Evolutionary conservation across 305 asterid species (phyloP).

Genomic region (Fraxinus albicans): DNA sequence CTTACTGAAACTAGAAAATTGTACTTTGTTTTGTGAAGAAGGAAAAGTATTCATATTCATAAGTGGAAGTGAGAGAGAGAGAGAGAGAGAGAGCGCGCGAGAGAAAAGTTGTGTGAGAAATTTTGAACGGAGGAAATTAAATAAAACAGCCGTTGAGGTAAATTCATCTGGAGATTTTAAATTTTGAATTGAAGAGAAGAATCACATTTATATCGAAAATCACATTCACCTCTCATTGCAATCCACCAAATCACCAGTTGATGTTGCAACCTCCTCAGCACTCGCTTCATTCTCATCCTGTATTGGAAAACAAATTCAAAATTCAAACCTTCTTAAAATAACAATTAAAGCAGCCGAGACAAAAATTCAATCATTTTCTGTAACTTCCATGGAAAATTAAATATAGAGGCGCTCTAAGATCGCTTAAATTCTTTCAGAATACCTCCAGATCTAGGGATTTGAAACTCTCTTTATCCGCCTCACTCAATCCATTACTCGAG

Average conservation of each 20-base stretch:
- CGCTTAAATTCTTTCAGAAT: neutral
- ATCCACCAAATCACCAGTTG: constrained; percentile 26
- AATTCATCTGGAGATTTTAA: constrained; percentile 29
- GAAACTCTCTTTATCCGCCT: constrained; percentile 13
- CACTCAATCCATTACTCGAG: constrained; percentile 30
- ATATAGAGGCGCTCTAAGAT: constrained; percentile 12
- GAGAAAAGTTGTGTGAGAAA: neutral
- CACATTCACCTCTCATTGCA: constrained; percentile 8
- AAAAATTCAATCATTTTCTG: constrained; percentile 6
- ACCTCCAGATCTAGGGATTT: constrained; percentile 39
- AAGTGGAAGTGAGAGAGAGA: neutral
- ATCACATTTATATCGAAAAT: neutral
- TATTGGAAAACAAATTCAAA: constrained; percentile 26
- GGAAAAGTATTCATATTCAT: neutral
- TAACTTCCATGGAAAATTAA: neutral
- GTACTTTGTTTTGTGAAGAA: constrained; percentile 8
- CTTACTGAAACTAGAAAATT: constrained; percentile 35
- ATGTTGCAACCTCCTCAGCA: constrained; percentile 16
- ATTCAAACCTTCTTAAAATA: constrained; percentile 17
- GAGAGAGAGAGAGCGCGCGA: neutral
- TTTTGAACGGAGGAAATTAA: constrained; percentile 20
- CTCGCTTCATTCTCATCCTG: constrained; percentile 30
- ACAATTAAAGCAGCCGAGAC: constrained; percentile 25
- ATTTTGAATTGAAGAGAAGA: constrained; percentile 28
- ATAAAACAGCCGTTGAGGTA: constrained; percentile 20